phyloP scores from a whole-genome alignment of 192 early-diverging fungal genomes.

The Backusella sp. region DNA sequence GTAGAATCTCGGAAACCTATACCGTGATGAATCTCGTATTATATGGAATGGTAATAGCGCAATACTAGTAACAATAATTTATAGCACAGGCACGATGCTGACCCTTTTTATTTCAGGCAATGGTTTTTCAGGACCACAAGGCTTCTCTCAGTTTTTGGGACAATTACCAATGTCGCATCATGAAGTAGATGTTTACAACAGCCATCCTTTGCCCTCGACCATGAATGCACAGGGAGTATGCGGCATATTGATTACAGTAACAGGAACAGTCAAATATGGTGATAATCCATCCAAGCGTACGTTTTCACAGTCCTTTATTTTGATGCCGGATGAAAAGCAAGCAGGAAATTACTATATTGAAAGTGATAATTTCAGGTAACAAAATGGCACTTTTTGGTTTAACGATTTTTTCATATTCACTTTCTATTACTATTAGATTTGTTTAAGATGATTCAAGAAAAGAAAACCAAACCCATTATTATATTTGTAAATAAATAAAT shows the following conservation, averaged over 20 bases:
- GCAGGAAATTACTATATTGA: constrained; percentile 49
- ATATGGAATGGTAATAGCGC: constrained; percentile 50
- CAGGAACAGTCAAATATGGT: constrained; percentile 47
- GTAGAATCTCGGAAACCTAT: constrained; percentile 40
- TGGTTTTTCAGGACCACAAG: constrained; percentile 41
- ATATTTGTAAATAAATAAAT: background rate
- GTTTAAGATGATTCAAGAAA: background rate
- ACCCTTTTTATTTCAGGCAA: constrained; percentile 35
- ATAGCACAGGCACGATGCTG: background rate
- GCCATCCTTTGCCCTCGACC: constrained; percentile 44
- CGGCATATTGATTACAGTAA: constrained; percentile 46
- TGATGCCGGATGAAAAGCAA: constrained; percentile 43
- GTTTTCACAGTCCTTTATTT: constrained; percentile 49
- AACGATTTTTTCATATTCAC: background rate
- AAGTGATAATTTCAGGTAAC: constrained; percentile 48
- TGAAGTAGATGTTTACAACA: constrained; percentile 42
- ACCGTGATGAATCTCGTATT: constrained; percentile 50
- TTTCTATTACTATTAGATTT: background rate
- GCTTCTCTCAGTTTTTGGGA: constrained; percentile 44
- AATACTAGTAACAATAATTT: background rate
- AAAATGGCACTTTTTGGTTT: background rate
- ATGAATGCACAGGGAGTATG: constrained; percentile 37
- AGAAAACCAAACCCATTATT: background rate
- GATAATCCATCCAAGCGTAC: constrained; percentile 34
- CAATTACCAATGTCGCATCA: constrained; percentile 42